Evolutionary conservation across 2,329 filamentous ascomycete genomes (phyloP), one percentile per base, ranked within the genome.

Genomic region (Polychaeton citri): DNA sequence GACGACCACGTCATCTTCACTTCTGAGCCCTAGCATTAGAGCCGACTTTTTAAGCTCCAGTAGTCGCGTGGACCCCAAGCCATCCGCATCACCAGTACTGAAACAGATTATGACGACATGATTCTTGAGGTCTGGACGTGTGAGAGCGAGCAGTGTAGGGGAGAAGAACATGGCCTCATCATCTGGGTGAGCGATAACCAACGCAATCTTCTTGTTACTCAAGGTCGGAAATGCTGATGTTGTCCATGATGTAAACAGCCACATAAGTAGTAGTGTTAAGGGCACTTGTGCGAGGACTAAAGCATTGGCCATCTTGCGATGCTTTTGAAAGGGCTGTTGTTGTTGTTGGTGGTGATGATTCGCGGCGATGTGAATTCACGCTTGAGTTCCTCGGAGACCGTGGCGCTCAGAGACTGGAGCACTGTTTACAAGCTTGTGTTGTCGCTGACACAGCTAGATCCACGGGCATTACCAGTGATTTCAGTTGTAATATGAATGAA

Each of bases 111-210:
- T 93, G 63, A 92, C 90, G 53, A 98, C 72, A 55, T 92, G 85
- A 61, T 98, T 96, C 3, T 83, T 81, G 15, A 80, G 69, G 40
- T 78, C 74, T 3, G 85, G 84, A 10, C 73, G 69, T 13, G 86
- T 88, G 39, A 98, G 72, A n/a, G 82, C 77, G 49, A 92, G 70
- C 10, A 96, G 69, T 1, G 85, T 82, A 0, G 90, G 90, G 43
- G 86, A 77, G 62, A 98, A 98, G 69, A 98, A 98, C 90, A 98
- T 98, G 59, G 88, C 90, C 66, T 98, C 90, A 53, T 98, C 90
- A 61, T 98, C 90, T 0, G 90, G 90, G 63, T 98, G 90, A 16
- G 90, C 90, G 52, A 98, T 96, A 37, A 98, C 69, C 36, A 98
- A 72, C 56, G 83, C 81, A 54, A 98, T 85, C 52, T 83, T 77